Evolutionary conservation across 495 filamentous ascomycete species (phyloP).

Genomic region (Penicillium antarcticum): DNA sequence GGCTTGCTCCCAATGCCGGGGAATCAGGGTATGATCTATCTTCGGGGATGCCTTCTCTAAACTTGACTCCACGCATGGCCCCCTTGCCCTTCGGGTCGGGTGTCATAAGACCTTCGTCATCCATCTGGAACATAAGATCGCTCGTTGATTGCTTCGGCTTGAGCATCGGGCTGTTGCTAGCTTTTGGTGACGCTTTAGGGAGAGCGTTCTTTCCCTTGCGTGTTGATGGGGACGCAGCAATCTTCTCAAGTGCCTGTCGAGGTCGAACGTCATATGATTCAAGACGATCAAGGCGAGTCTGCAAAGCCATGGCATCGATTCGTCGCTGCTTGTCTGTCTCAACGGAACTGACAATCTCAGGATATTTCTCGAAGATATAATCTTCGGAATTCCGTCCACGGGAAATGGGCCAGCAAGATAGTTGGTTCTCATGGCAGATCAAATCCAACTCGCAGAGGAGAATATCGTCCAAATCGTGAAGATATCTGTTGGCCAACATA

Average conservation of each 20-base stretch:
- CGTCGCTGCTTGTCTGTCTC: constrained; percentile 52
- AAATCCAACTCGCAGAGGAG: constrained; percentile 73
- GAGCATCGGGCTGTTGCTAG: constrained; percentile 54
- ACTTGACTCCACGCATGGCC: constrained; percentile 20
- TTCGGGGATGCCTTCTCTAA: constrained; percentile 12
- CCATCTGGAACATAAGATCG: constrained; percentile 95
- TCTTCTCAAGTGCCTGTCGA: constrained; percentile 49
- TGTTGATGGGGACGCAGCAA: constrained; percentile 47
- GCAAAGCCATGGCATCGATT: constrained; percentile 58
- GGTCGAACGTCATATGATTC: constrained; percentile 48
- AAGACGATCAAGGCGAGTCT: constrained; percentile 55
- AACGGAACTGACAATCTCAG: constrained; percentile 52
- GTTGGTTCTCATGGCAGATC: constrained; percentile 77
- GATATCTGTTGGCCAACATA: constrained; percentile 41
- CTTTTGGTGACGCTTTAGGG: constrained; percentile 42
- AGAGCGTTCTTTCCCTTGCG: constrained; percentile 51
- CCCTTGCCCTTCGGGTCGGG: constrained; percentile 32
- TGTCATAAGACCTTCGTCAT: constrained; percentile 60
- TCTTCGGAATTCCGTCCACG: constrained; percentile 70
- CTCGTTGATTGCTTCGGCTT: constrained; percentile 58
- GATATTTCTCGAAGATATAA: constrained; percentile 68
- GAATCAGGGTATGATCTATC: constrained; percentile 25
- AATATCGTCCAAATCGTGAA: constrained; percentile 85
- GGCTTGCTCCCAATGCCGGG: constrained; percentile 27
- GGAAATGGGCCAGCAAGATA: constrained; percentile 68